Percentiles rank a stretch among this genome's conserved stretches.
Conservation (phyloP, 176 grass and related monocot species). For the Eremochloa ophiuroides region DNA sequence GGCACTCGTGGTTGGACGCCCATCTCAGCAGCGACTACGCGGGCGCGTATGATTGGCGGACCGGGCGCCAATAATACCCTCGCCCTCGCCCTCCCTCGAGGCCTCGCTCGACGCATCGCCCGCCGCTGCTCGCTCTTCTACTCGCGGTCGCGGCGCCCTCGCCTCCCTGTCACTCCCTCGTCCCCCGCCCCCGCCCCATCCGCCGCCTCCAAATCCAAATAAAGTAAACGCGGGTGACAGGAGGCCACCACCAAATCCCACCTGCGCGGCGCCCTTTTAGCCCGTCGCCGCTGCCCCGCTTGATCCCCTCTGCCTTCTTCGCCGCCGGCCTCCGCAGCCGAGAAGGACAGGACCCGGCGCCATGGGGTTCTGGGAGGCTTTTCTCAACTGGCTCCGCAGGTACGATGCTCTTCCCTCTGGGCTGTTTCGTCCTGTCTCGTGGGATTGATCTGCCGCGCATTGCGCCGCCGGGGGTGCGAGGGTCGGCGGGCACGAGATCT, state of each 20-base stretch:
- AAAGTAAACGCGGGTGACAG: slow-evolving; percentile 32
- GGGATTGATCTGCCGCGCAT: slow-evolving; percentile 12
- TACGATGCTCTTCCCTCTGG: neutral
- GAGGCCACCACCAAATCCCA: slow-evolving; percentile 20
- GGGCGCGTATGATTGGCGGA: slow-evolving; percentile 29
- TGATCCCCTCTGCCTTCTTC: neutral
- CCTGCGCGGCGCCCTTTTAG: neutral
- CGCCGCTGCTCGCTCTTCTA: neutral
- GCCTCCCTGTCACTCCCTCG: slow-evolving; percentile 11
- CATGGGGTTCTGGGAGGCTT: slow-evolving; percentile 95
- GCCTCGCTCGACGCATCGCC: slow-evolving; percentile 7
- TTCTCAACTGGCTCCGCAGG: slow-evolving; percentile 99
- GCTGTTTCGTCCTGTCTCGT: neutral
- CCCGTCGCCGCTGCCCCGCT: neutral
- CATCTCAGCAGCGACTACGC: neutral
- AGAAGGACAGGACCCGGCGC: slow-evolving; percentile 13
- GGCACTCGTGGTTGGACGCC: neutral
- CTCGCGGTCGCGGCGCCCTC: slow-evolving; percentile 8
- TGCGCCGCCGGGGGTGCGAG: neutral
- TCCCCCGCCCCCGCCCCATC: slow-evolving; percentile 23
- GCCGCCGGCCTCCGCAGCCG: neutral
- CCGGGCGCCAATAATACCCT: slow-evolving; percentile 21
- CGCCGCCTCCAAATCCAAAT: slow-evolving; percentile 58
- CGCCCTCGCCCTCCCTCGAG: neutral
- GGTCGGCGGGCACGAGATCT: slow-evolving; percentile 30